Percentiles rank a stretch among this genome's conserved stretches.
These are phyloP conservation scores for Xerocomellus amylosporus DNA, from an alignment of 768 basidiomycete genomes.

Conservation along the genomic window DNA sequence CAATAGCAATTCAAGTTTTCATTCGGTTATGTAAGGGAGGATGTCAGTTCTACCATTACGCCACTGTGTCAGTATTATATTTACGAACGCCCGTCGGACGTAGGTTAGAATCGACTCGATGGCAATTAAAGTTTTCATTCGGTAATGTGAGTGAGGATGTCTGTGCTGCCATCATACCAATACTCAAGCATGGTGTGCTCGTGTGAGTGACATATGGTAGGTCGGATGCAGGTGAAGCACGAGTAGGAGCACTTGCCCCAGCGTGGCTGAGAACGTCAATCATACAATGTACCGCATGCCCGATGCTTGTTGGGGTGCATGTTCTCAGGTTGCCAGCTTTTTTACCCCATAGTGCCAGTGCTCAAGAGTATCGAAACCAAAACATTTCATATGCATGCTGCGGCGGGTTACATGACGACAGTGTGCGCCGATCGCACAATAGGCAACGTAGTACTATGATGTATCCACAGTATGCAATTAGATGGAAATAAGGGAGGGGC, in stretches of 20 bases:
- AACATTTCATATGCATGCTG: not conserved
- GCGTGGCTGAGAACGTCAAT: not conserved
- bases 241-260: not conserved
- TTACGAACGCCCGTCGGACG: not conserved
- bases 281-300: not conserved
- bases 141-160: not conserved
- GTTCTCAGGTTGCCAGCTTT: not conserved
- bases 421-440: not conserved
- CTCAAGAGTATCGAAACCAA: not conserved
- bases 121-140: not conserved
- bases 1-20: no score
- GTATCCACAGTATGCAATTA: no score
- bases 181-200: not conserved
- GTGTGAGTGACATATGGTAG: not conserved
- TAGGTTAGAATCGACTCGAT: not conserved
- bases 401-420: not conserved
- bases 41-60: no score
- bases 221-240: not conserved
- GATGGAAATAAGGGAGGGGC: no score
- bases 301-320: not conserved
- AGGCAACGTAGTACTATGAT: not conserved
- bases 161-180: not conserved
- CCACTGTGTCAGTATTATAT: not conserved
- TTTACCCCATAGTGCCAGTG: not conserved
- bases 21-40: no score